These are phyloP conservation scores for Coprinellus aureogranulatus DNA, from an alignment of 768 basidiomycete genomes.

Conservation along the genomic window DNA sequence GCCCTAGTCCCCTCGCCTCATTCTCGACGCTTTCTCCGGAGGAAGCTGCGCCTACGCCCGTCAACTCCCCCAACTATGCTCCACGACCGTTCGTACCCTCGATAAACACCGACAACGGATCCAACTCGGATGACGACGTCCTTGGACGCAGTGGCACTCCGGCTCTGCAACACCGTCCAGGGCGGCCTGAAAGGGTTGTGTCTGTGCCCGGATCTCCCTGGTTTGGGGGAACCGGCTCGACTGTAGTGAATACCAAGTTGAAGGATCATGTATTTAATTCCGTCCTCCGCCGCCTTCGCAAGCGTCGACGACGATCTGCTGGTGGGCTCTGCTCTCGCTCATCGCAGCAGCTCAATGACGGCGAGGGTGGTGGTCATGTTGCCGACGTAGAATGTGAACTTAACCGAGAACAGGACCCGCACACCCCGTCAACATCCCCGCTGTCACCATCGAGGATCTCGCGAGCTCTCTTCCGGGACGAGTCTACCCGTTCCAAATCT, in stretches of 20 bases:
- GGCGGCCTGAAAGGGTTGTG: conserved; percentile 35
- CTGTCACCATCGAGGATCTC: conserved; percentile 26
- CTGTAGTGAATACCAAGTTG: conserved; percentile 88
- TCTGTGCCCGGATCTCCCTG: conserved; percentile 41
- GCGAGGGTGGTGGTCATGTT: conserved; percentile 54
- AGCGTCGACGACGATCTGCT: conserved; percentile 42
- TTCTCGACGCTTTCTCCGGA: conserved; percentile 30
- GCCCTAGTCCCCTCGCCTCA: conserved; percentile 41
- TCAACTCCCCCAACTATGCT: conserved; percentile 42
- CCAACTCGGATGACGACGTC: conserved; percentile 31
- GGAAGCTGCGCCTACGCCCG: conserved; percentile 47
- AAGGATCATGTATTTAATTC: conserved; percentile 96
- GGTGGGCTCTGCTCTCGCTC: conserved; percentile 30
- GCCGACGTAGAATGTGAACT: conserved; percentile 28
- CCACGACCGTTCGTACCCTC: conserved; percentile 27
- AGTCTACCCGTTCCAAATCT: conserved; percentile 32
- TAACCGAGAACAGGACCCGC: neutral
- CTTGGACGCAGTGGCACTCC: conserved; percentile 13
- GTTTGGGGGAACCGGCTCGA: conserved; percentile 90
- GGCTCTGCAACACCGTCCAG: conserved; percentile 32
- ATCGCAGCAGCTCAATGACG: too few species aligned
- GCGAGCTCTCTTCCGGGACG: conserved; percentile 32
- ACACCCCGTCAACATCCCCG: conserved; percentile 13
- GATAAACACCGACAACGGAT: conserved; percentile 12
- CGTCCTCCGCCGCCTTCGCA: conserved; percentile 71